Evolutionary conservation across 2,329 filamentous ascomycete genomes (phyloP).

Genomic region (Calonectria pteridis): DNA sequence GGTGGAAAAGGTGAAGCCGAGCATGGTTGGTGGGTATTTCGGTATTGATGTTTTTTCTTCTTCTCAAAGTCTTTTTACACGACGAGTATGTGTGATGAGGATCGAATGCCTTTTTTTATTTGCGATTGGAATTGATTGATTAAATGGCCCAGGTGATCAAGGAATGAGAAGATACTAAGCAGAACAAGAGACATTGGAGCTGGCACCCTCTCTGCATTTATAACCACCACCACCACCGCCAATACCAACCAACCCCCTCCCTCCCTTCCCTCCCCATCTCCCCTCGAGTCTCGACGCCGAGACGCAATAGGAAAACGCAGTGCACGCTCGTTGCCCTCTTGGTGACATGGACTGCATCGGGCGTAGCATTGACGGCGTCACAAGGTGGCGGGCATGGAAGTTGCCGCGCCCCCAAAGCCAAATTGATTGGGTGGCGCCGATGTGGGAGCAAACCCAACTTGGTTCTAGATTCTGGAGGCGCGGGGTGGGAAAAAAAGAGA

Average conservation of each 20-base stretch:
- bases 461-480: background rate
- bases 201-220: background rate
- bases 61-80: background rate
- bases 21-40: conserved; percentile 28
- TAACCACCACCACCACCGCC: background rate
- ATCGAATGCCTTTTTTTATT: background rate
- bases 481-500: background rate
- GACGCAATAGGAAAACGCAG: background rate
- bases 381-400: background rate
- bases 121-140: background rate
- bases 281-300: background rate
- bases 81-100: too few species aligned
- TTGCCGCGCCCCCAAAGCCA: conserved; percentile 4
- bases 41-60: background rate
- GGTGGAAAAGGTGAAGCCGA: conserved; percentile 34
- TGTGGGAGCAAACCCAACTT: background rate
- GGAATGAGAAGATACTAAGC: too few species aligned
- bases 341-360: background rate
- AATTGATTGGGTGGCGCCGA: background rate
- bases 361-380: background rate
- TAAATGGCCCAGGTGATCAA: background rate
- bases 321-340: background rate
- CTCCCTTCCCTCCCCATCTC: background rate
- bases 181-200: too few species aligned
- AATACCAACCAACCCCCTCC: background rate